These are phyloP conservation scores for Naegleria lovaniensis DNA, from an alignment of 208 protist genomes.

Conservation along the genomic window DNA sequence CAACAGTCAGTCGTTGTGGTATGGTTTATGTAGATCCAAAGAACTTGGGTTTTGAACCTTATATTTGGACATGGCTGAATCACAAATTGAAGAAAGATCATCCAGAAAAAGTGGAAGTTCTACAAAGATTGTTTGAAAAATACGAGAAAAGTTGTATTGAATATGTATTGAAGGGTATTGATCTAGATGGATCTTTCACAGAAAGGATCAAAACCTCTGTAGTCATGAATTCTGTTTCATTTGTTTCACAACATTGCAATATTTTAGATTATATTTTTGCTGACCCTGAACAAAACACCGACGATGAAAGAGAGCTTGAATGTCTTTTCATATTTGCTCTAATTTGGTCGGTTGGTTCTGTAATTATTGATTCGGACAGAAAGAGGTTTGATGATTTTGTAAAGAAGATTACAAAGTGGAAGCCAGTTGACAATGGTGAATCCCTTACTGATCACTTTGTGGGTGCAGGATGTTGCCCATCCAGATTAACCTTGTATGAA, in stretches of 20 bases:
- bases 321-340: conserved; percentile 87
- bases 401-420: conserved; percentile 81
- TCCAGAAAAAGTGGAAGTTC: conserved; percentile 56
- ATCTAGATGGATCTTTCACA: conserved; percentile 51
- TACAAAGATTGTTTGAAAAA: conserved; percentile 80
- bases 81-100: conserved; percentile 67
- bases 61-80: conserved; percentile 80
- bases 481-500: conserved; percentile 88
- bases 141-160: conserved; percentile 77
- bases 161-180: conserved; percentile 84
- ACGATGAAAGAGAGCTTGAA: conserved; percentile 81
- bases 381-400: conserved; percentile 86
- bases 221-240: conserved; percentile 75
- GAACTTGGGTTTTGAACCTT: conserved; percentile 91
- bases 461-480: conserved; percentile 71
- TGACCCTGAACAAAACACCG: conserved; percentile 50
- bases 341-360: conserved; percentile 90
- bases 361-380: conserved; percentile 67
- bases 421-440: conserved; percentile 76
- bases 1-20: conserved; percentile 95
- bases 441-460: conserved; percentile 74
- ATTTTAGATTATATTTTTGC: conserved; percentile 73
- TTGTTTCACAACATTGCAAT: conserved; percentile 86
- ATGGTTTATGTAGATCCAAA: conserved; percentile 98
- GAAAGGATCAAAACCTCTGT: conserved; percentile 66